phyloP scores from a whole-genome alignment of 2,329 filamentous ascomycete species.

The Fusarium redolens region DNA sequence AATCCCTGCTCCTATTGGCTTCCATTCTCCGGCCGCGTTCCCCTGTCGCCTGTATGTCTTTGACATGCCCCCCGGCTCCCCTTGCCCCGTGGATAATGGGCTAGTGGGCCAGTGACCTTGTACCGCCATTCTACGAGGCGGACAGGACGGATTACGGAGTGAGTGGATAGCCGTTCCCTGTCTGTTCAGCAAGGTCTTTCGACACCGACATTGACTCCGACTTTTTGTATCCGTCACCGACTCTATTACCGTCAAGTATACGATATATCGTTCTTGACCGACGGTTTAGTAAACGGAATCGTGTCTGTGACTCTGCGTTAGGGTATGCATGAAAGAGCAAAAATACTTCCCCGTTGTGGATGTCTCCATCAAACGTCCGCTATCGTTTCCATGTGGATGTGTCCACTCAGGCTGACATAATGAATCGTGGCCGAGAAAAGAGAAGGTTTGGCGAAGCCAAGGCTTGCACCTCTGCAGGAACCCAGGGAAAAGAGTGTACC shows the following conservation, averaged over 20 bases:
- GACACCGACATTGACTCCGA: conserved; percentile 45
- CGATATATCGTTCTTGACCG: conserved; percentile 40
- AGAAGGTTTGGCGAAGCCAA: conserved; percentile 37
- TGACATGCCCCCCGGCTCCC: conserved; percentile 28
- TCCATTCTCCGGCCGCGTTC: conserved; percentile 19
- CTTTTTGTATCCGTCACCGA: conserved; percentile 41
- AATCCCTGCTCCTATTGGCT: conserved; percentile 21
- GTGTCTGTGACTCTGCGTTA: conserved; percentile 33
- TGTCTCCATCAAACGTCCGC: conserved; percentile 21
- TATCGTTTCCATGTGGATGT: conserved; percentile 10
- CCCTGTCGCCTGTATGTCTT: conserved; percentile 21
- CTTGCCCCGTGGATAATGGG: conserved; percentile 27
- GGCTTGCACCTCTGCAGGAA: conserved; percentile 35
- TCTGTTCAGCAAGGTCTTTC: conserved; percentile 28
- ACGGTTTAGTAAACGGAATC: conserved; percentile 38
- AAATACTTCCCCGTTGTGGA: conserved; percentile 18
- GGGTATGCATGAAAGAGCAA: conserved; percentile 37
- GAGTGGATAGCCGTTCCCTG: conserved; percentile 40
- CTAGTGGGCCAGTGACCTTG: conserved; percentile 32
- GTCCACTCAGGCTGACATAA: conserved; percentile 30
- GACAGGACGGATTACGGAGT: conserved; percentile 33
- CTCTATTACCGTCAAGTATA: conserved; percentile 35
- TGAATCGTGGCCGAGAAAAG: conserved; percentile 17
- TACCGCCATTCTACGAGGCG: conserved; percentile 36
- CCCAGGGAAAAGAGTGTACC: conserved; percentile 16